Percentiles rank a stretch among this genome's conserved stretches.
These are phyloP conservation scores for Kandelia obovata DNA, from an alignment of 345 rosid species.

Conservation along the genomic window DNA sequence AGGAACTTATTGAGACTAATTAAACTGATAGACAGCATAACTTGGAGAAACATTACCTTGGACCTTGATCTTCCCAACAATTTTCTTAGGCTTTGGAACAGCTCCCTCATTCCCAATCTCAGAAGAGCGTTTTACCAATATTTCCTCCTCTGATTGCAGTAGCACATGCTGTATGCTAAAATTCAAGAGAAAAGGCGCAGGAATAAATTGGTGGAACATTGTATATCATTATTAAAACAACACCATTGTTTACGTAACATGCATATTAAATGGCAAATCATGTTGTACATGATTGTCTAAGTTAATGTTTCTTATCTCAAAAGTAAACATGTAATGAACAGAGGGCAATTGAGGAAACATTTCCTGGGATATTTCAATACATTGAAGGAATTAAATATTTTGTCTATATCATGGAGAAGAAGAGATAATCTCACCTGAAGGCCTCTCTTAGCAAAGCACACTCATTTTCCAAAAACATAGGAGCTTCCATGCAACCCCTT, in stretches of 20 bases:
- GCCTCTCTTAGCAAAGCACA: conserved; percentile 80
- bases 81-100: conserved; percentile 74
- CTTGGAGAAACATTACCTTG: conserved; percentile 51
- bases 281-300: no score
- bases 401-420: no score
- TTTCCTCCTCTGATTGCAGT: conserved; percentile 93
- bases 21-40: conserved; percentile 4
- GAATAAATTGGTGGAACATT: neutral
- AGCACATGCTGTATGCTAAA: conserved; percentile 69
- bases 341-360: no score
- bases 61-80: conserved; percentile 88
- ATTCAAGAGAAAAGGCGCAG: conserved; percentile 6
- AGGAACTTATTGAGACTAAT: conserved; percentile 9
- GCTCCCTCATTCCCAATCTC: conserved; percentile 55
- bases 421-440: conserved; percentile 57
- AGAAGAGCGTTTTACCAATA: conserved; percentile 59
- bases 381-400: no score
- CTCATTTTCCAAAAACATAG: conserved; percentile 88
- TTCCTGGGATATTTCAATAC: no score
- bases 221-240: neutral
- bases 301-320: no score
- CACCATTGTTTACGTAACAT: no score
- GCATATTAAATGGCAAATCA: no score
- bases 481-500: conserved; percentile 96
- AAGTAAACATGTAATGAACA: no score